phyloP scores from a whole-genome alignment of 2,329 filamentous ascomycete species.

The Botrytis sinoallii region DNA sequence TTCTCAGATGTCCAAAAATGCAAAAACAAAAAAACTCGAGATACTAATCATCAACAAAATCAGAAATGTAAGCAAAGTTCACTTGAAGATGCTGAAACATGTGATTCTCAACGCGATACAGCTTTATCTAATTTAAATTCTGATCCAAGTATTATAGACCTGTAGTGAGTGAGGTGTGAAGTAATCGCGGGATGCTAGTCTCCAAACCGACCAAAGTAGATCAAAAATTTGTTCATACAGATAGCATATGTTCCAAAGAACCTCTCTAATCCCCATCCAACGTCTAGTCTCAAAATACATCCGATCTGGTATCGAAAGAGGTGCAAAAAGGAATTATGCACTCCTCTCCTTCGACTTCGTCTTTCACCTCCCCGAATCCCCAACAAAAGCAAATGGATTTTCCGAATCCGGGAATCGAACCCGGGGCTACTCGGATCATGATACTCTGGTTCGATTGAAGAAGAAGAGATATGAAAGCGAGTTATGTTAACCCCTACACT shows the following conservation, averaged over 20 bases:
- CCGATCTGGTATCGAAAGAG: background rate
- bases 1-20: background rate
- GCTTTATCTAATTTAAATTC: background rate
- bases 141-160: background rate
- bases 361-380: background rate
- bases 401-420: constrained; percentile 15
- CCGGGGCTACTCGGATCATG: constrained; percentile 1
- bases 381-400: background rate
- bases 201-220: background rate
- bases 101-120: background rate
- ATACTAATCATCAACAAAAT: background rate
- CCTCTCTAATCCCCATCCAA: background rate
- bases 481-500: constrained; percentile 5
- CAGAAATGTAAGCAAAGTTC: background rate
- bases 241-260: background rate
- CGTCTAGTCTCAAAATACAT: background rate
- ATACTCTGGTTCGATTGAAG: background rate
- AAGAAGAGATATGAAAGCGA: background rate
- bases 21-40: background rate
- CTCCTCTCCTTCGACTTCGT: background rate
- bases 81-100: background rate
- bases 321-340: background rate
- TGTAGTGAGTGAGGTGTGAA: background rate
- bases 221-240: background rate
- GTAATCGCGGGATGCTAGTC: background rate